Base-by-base conservation (phyloP, 306 rosid species). In the Corylus avellana region DNA sequence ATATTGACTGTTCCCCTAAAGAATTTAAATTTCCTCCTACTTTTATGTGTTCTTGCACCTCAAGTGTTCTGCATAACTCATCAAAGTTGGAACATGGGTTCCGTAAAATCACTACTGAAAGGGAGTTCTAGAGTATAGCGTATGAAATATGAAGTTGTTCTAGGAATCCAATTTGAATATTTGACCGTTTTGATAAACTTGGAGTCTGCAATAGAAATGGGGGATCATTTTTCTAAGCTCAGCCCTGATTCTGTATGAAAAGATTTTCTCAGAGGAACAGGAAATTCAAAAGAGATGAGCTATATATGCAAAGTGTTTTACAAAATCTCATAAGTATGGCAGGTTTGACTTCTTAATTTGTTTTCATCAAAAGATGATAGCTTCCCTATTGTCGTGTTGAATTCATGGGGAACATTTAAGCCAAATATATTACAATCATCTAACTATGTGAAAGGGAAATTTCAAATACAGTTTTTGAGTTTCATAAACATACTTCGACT, bases 41-140 rank as follows among this genome's bases (percentile, higher is more conserved):
- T 4, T 6, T 77, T 55, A 12, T 17, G n/a, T 2, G 18, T 20
- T 64, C 39, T 53, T 27, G 14, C 46, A 53, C 37, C n/a, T 71
- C 49, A 10, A 29, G 27, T 18, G 5, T 64, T 64, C 35, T 17
- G 59, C 54, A n/a, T 29, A n/a, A 76, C 66, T 76, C 64, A 35
- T 47, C 73, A 50, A 29, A 11, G 14, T 63, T 64, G 49, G 42
- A 51, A 35, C 47, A 64, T 51, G 63, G 73, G 64, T 64, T 64
- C 47, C 5, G n/a, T 3, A 64, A 18, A 68, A 64, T 27, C 61
- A 76, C 64, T 58, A 66, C 62, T 49, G 27, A 12, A 64, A 17
- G 50, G 22, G 18, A 67, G 72, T 42, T 77, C 11, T 7, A 50
- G 55, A n/a, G 7, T 64, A 32, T 50, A 35, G 59, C 50, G 22